A percentile compares a stretch with the other conserved stretches of the same genome.
phyloP scores from a whole-genome alignment of 139 green algal species.

The Choricystis sp. region DNA sequence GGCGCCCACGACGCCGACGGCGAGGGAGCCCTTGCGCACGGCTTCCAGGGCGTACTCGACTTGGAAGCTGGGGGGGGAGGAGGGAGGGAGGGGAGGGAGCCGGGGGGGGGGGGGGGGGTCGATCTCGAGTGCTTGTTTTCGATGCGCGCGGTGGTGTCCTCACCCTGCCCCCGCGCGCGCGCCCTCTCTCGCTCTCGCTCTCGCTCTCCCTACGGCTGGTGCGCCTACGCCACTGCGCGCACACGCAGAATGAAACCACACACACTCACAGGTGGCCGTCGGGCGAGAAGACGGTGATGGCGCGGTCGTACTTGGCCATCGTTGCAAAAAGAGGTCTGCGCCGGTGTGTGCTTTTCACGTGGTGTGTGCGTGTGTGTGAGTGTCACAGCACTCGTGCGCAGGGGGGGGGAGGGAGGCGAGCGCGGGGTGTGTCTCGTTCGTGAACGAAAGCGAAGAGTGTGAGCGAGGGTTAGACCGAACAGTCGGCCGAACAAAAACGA shows the following conservation, averaged over 20 bases:
- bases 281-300: conserved; percentile 97
- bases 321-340: conserved; percentile 1
- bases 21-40: conserved; percentile 82
- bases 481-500: not conserved
- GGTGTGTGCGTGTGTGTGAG: too few relatives aligned
- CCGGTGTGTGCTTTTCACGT: conserved; percentile 3
- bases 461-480: not conserved
- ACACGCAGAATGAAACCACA: conserved; percentile 7
- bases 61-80: conserved; percentile 44
- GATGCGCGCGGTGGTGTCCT: not conserved
- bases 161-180: too few relatives aligned
- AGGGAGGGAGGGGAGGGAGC: not conserved
- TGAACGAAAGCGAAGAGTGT: not conserved
- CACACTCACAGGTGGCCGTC: conserved; percentile 71
- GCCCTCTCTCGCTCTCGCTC: too few relatives aligned
- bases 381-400: too few relatives aligned
- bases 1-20: conserved; percentile 77
- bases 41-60: conserved; percentile 98
- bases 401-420: too few relatives aligned
- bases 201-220: not conserved
- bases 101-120: not conserved
- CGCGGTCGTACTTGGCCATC: conserved; percentile 83
- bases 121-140: conserved; percentile 1
- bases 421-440: conserved; percentile 3
- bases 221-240: not conserved